Percentiles rank a stretch among this genome's conserved stretches.
phyloP scores from a whole-genome alignment of 139 green algal genomes.

The Tetraselmis chui region DNA sequence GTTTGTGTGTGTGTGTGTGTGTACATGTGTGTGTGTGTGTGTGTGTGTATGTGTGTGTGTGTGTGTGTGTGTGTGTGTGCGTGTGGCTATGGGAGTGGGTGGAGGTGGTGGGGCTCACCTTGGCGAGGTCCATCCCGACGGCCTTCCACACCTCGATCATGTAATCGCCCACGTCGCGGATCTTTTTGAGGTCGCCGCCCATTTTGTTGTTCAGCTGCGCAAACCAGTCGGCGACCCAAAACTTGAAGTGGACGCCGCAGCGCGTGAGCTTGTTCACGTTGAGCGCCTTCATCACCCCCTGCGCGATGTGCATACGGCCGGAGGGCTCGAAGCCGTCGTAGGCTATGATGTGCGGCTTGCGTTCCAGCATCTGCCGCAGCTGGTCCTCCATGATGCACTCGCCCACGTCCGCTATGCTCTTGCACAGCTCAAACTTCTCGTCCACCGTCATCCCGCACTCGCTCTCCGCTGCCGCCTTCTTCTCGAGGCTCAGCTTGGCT shows the following conservation, averaged over 20 bases:
- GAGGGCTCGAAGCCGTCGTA: conserved; percentile 99
- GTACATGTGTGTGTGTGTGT: too few relatives aligned
- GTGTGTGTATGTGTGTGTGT: too few relatives aligned
- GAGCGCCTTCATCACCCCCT: conserved; percentile 96
- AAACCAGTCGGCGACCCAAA: conserved; percentile 93
- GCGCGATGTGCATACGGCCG: conserved; percentile 97
- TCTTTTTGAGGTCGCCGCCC: conserved; percentile 98
- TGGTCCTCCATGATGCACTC: conserved; percentile 93
- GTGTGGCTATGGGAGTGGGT: too few relatives aligned
- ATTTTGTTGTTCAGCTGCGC: conserved; percentile 98
- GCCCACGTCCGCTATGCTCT: conserved; percentile 63
- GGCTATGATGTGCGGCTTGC: conserved; percentile 78
- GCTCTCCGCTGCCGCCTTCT: background rate
- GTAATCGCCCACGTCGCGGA: conserved; percentile 92
- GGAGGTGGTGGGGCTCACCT: background rate
- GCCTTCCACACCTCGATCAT: conserved; percentile 99
- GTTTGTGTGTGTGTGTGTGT: too few relatives aligned
- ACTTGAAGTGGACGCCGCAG: conserved; percentile 91
- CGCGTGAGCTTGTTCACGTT: conserved; percentile 99
- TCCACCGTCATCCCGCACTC: conserved; percentile 66
- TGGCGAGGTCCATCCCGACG: conserved; percentile 83
- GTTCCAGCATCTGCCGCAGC: conserved; percentile 75
- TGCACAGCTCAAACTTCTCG: conserved; percentile 73
- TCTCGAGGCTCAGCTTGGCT: background rate
- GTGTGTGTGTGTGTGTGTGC: too few relatives aligned